phyloP scores from a whole-genome alignment of 768 basidiomycete genomes.

The Cyathus striatus region DNA sequence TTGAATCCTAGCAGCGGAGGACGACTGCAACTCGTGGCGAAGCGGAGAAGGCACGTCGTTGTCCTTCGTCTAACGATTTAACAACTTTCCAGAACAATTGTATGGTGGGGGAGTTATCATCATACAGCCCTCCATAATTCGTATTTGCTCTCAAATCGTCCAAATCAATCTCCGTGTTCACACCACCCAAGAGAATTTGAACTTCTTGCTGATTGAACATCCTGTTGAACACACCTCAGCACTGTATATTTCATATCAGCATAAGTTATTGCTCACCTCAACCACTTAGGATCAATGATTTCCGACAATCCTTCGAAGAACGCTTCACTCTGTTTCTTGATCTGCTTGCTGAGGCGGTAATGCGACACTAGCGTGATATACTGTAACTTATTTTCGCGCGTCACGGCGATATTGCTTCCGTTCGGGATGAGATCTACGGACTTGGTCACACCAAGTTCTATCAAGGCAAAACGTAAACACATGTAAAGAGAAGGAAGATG shows the following conservation, averaged over 20 bases:
- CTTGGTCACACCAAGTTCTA: constrained; percentile 80
- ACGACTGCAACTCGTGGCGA: constrained; percentile 89
- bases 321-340: constrained; percentile 74
- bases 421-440: constrained; percentile 76
- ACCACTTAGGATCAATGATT: constrained; percentile 89
- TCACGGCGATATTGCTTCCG: constrained; percentile 80
- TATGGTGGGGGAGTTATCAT: constrained; percentile 68
- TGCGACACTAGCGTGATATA: constrained; percentile 90
- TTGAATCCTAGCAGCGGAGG: constrained; percentile 87
- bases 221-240: constrained; percentile 27
- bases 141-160: constrained; percentile 76
- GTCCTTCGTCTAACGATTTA: constrained; percentile 72
- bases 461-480: constrained; percentile 1
- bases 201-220: constrained; percentile 99
- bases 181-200: constrained; percentile 86
- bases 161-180: constrained; percentile 79
- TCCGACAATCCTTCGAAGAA: constrained; percentile 93
- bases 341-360: constrained; percentile 85
- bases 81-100: constrained; percentile 83
- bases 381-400: constrained; percentile 81
- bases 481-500: background rate
- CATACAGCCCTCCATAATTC: constrained; percentile 77
- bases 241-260: no score
- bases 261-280: constrained; percentile 42
- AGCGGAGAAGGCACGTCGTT: constrained; percentile 77